These are phyloP conservation scores for Phlegmacium glaucopus DNA, from an alignment of 768 basidiomycete species.

Conservation along the genomic window DNA sequence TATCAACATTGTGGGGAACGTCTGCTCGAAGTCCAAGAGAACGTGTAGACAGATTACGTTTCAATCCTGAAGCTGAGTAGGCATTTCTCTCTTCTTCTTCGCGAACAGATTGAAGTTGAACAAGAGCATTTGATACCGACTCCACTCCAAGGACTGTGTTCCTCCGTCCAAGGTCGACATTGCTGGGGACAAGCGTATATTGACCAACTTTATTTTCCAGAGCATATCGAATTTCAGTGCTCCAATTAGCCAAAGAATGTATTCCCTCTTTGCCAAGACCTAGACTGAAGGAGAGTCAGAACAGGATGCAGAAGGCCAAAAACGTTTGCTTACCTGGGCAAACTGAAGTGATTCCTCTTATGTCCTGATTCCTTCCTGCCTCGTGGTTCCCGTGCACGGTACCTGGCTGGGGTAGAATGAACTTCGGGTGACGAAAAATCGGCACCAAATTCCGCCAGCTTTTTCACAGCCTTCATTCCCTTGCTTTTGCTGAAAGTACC, in stretches of 20 bases:
- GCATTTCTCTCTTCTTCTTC: constrained; percentile 29
- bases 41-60: constrained; percentile 39
- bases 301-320: background rate
- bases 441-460: constrained; percentile 40
- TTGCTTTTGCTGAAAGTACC: constrained; percentile 39
- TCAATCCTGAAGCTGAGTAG: constrained; percentile 16
- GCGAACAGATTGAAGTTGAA: constrained; percentile 39
- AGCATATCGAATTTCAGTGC: constrained; percentile 49
- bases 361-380: constrained; percentile 48
- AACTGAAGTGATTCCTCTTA: constrained; percentile 62
- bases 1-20: constrained; percentile 45
- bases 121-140: constrained; percentile 18
- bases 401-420: constrained; percentile 59
- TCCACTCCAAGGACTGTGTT: constrained; percentile 49
- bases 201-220: constrained; percentile 41
- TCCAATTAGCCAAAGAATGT: constrained; percentile 49
- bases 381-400: constrained; percentile 21
- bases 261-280: constrained; percentile 58
- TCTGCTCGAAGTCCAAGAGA: constrained; percentile 47
- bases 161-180: constrained; percentile 38
- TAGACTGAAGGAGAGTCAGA: constrained; percentile 38
- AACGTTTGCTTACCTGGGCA: constrained; percentile 52
- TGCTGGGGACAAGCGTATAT: constrained; percentile 35
- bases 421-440: constrained; percentile 55
- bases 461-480: constrained; percentile 31